Base-by-base conservation (phyloP, 164 flowering plant species). In the Euptelea pleiosperma region DNA sequence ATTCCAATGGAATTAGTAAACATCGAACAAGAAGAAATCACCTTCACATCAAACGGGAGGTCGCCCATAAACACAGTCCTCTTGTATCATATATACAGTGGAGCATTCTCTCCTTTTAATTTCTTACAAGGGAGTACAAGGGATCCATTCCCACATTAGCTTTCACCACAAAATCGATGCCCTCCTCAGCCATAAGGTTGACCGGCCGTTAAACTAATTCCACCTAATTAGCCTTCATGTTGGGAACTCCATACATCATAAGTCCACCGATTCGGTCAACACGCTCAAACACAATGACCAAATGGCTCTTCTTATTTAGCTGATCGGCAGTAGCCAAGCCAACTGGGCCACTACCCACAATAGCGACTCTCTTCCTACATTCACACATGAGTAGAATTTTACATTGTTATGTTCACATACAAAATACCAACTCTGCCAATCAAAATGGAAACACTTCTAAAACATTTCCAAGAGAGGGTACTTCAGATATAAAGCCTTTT, bases 311-410 rank as follows among this genome's bases (percentile, higher is more conserved):
- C 64, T 63, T 82, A 54, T 90, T 90, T 31, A 90, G 74, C 67
- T 87, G 97, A 70, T 90, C 97, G 22, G 97, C 97, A 59, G 97
- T 95, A 57, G 97, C 95, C 73, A 90, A 69, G 3, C 97, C 97
- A 67, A 95, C 73, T 29, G 97, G 97, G 19, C 97, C 97, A 70
- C 97, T 87, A 48, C 97, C 97, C 60, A 90, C 73, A 57, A 90
- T 70, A 16, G 91, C 92, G 48, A 90, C 91, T 60, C 64, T 73
- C 67, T 80, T 90, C 75, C 97, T 90, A 84, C 53, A 67, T 43
- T 25, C 40, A 43, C 19, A 39, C n/a, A n/a, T n/a, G n/a, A n/a
- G n/a, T n/a, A n/a, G n/a, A n/a, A n/a, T n/a, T n/a, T n/a, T n/a
- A n/a, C n/a, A n/a, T n/a, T n/a, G n/a, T n/a, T n/a, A n/a, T n/a